Conservation (phyloP, 208 protist genomes). For the Crithidia brevicula region DNA sequence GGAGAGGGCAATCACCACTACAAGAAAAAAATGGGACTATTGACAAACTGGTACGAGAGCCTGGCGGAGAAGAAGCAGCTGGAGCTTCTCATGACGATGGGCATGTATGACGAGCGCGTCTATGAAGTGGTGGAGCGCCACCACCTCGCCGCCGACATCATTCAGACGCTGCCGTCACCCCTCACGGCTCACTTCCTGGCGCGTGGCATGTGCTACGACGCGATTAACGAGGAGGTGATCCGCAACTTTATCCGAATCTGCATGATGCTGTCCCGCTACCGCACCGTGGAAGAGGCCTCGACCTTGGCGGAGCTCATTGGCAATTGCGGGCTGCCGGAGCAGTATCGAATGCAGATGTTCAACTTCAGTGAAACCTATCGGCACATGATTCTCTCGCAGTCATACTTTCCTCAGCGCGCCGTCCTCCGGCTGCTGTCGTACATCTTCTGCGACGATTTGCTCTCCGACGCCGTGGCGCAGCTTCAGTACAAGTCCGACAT, state of each 20-base stretch:
- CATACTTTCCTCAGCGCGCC: slow-evolving; percentile 84
- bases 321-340: slow-evolving; percentile 79
- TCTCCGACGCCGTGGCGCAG: slow-evolving; percentile 86
- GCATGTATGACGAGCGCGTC: slow-evolving; percentile 89
- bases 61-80: slow-evolving; percentile 66
- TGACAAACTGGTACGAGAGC: slow-evolving; percentile 70
- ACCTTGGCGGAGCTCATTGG: slow-evolving; percentile 84
- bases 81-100: slow-evolving; percentile 61
- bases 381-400: slow-evolving; percentile 88
- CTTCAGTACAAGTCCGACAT: slow-evolving; percentile 93
- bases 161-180: slow-evolving; percentile 65
- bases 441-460: slow-evolving; percentile 87
- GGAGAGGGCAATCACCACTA: background rate
- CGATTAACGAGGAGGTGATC: slow-evolving; percentile 76
- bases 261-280: slow-evolving; percentile 84
- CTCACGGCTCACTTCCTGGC: slow-evolving; percentile 74
- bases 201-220: slow-evolving; percentile 84
- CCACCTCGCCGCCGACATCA: slow-evolving; percentile 53
- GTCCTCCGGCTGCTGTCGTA: slow-evolving; percentile 83
- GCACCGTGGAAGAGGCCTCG: slow-evolving; percentile 67
- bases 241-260: slow-evolving; percentile 83
- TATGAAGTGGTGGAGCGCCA: slow-evolving; percentile 87
- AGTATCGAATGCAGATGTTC: slow-evolving; percentile 87
- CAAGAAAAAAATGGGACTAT: slow-evolving; percentile 49
- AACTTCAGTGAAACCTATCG: slow-evolving; percentile 90